phyloP scores from a whole-genome alignment of 2,329 filamentous ascomycete genomes.

The Aspergillus sp. region DNA sequence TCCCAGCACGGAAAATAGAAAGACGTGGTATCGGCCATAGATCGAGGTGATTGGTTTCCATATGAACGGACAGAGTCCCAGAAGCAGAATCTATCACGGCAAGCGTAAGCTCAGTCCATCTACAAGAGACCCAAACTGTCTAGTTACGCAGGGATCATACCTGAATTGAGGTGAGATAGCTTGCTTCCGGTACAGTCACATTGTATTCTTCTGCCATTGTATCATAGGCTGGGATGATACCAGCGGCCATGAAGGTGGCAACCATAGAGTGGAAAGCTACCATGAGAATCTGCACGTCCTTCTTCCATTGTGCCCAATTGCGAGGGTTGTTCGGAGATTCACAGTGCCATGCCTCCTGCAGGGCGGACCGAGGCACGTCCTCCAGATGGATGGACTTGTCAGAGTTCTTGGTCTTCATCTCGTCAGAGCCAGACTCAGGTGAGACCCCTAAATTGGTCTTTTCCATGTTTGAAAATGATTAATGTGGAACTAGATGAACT shows the following conservation, averaged over 20 bases:
- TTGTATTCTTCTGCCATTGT: constrained; percentile 51
- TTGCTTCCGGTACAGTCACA: constrained; percentile 48
- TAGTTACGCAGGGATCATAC: constrained; percentile 7
- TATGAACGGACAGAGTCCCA: constrained; percentile 53
- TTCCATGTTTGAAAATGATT: neutral
- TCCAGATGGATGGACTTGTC: constrained; percentile 17
- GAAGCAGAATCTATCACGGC: constrained; percentile 44
- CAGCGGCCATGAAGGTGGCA: constrained; percentile 52
- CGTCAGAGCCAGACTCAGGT: neutral
- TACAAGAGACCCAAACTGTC: too few relatives aligned
- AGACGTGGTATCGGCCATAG: constrained; percentile 55
- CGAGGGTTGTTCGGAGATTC: constrained; percentile 18
- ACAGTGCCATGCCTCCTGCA: neutral
- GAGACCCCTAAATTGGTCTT: neutral
- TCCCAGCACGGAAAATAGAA: constrained; percentile 49
- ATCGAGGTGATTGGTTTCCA: constrained; percentile 55
- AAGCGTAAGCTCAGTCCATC: neutral
- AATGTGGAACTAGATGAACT: too few relatives aligned
- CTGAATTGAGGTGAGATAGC: constrained; percentile 54
- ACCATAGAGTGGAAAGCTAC: constrained; percentile 58
- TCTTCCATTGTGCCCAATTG: constrained; percentile 27
- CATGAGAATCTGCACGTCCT: constrained; percentile 52
- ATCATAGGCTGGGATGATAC: constrained; percentile 55
- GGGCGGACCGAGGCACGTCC: constrained; percentile 2
- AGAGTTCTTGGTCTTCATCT: neutral